Percentiles rank a stretch among this genome's conserved stretches.
These are phyloP conservation scores for Graphilbum fragrans DNA, from an alignment of 2,329 filamentous ascomycete genomes.

Conservation along the genomic window DNA sequence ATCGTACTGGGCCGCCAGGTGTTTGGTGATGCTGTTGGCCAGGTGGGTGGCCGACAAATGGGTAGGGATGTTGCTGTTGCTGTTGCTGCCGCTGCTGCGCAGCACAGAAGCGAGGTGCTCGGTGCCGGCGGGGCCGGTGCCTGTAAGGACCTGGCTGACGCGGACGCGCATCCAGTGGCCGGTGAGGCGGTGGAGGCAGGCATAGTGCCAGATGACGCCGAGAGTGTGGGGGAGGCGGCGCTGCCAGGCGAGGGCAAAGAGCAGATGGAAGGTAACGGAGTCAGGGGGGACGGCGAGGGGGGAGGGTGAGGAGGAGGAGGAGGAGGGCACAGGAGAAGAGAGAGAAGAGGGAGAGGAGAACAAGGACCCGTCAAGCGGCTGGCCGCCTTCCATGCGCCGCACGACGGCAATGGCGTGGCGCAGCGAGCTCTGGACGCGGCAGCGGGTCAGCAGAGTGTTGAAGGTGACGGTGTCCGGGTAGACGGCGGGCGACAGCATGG, in stretches of 20 bases:
- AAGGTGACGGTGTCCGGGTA: constrained; percentile 20
- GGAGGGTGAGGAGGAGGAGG: not conserved
- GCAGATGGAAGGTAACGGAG: constrained; percentile 20
- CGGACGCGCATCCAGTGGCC: constrained; percentile 16
- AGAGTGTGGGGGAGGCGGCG: constrained; percentile 19
- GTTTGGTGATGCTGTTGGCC: constrained; percentile 1
- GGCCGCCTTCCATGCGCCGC: constrained; percentile 13
- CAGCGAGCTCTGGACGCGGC: constrained; percentile 13
- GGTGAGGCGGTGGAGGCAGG: constrained; percentile 14
- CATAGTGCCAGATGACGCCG: constrained; percentile 21
- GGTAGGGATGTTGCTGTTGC: not conserved
- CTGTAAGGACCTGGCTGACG: constrained; percentile 6
- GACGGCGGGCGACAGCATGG: not conserved
- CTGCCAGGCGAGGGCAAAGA: constrained; percentile 24
- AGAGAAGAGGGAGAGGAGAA: not conserved
- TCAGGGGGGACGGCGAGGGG: constrained; percentile 13
- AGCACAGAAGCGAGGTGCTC: not conserved
- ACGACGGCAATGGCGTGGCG: constrained; percentile 12
- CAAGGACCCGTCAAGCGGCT: no score
- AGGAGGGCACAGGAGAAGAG: not conserved
- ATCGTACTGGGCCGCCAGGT: constrained; percentile 6
- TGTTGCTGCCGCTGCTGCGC: not conserved
- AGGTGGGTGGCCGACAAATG: not conserved
- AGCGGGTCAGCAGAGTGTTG: constrained; percentile 20
- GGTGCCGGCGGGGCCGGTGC: not conserved